These are phyloP conservation scores for Leccinum rimulosum DNA, from an alignment of 768 basidiomycete genomes.

Conservation along the genomic window DNA sequence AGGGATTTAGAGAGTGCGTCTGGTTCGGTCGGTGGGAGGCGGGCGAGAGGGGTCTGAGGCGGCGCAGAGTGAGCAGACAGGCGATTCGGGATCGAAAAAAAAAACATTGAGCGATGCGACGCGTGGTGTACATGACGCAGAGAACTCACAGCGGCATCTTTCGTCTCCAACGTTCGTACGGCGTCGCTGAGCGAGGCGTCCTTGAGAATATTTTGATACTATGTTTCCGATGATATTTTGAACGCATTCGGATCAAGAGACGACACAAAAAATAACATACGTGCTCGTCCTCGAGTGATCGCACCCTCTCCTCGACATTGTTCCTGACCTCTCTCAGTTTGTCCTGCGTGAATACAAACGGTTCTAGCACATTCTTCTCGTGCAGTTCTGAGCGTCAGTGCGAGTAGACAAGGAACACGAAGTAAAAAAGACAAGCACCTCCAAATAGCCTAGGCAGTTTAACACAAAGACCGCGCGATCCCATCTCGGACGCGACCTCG, in stretches of 20 bases:
- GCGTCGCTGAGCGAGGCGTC: conserved; percentile 30
- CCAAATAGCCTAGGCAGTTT: conserved; percentile 82
- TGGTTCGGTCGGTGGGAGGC: conserved; percentile 59
- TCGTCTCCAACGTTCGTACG: conserved; percentile 23
- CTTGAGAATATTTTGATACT: conserved; percentile 25
- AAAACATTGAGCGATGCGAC: not conserved
- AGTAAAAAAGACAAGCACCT: conserved; percentile 45
- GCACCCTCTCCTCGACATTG: conserved; percentile 60
- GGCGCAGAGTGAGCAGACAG: not conserved
- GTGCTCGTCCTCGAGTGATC: conserved; percentile 75
- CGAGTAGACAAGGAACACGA: conserved; percentile 3
- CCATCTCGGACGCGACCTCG: conserved; percentile 57
- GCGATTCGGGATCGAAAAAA: not conserved
- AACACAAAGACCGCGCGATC: conserved; percentile 81
- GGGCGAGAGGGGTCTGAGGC: conserved; percentile 70
- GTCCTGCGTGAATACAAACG: conserved; percentile 63
- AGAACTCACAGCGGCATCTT: conserved; percentile 19
- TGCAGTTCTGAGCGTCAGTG: not conserved
- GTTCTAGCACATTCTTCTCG: conserved; percentile 58
- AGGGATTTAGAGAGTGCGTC: conserved; percentile 61
- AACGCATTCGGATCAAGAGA: not conserved
- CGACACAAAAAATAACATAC: conserved; percentile 44
- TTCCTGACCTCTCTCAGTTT: conserved; percentile 58
- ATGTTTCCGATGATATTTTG: not conserved
- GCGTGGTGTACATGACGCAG: not conserved